A percentile compares a stretch with the other conserved stretches of the same genome.
These are phyloP conservation scores for Ajuga reptans DNA, from an alignment of 305 asterid genomes.

Conservation along the genomic window DNA sequence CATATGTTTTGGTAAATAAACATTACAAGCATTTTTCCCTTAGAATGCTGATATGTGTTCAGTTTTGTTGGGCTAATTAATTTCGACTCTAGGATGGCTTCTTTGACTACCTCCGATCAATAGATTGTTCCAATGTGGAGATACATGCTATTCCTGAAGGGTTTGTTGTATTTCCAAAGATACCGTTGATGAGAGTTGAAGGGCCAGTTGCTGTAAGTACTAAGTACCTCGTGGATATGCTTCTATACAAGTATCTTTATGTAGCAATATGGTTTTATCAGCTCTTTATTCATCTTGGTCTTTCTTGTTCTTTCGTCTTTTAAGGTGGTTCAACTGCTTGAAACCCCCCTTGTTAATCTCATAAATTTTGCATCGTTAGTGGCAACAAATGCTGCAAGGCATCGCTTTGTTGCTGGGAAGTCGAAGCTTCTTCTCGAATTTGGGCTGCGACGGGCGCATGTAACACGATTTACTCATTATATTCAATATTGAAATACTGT, in stretches of 20 bases:
- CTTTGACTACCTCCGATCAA: constrained; percentile 62
- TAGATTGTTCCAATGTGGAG: constrained; percentile 79
- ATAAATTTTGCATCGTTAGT: constrained; percentile 81
- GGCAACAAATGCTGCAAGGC: constrained; percentile 93
- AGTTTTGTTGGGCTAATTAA: constrained; percentile 15
- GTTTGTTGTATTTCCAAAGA: constrained; percentile 76
- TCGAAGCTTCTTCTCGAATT: constrained; percentile 81
- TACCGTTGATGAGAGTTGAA: constrained; percentile 88
- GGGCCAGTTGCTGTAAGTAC: constrained; percentile 87
- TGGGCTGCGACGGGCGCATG: constrained; percentile 86
- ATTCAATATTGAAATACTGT: constrained; percentile 14
- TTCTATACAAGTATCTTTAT: neutral
- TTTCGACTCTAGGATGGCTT: constrained; percentile 50
- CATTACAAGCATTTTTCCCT: neutral
- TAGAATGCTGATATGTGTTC: neutral
- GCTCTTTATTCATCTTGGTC: constrained; percentile 7
- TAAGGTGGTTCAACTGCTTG: constrained; percentile 87
- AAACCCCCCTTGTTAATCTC: constrained; percentile 78
- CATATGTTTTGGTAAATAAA: neutral
- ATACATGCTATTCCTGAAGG: constrained; percentile 84
- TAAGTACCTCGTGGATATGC: constrained; percentile 36
- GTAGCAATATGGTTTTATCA: neutral
- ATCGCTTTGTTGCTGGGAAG: constrained; percentile 90
- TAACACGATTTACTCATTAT: constrained; percentile 11
- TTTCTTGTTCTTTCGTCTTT: constrained; percentile 16